phyloP scores from a whole-genome alignment of 352 stramenopile species.

The Globisporangium iwayamae region DNA sequence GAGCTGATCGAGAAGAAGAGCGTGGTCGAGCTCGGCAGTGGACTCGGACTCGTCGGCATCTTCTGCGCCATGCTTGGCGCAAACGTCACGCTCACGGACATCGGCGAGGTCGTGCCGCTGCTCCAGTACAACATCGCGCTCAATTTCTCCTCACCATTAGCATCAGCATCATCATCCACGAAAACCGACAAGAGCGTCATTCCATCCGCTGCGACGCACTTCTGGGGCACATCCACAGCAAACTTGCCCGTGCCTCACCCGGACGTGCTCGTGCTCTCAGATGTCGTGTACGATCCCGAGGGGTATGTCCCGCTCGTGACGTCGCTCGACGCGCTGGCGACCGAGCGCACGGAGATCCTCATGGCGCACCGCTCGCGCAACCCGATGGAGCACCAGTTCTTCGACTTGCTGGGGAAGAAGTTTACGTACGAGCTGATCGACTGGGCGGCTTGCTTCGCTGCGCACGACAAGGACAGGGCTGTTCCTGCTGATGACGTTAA shows the following conservation, averaged over 20 bases:
- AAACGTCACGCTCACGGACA: slow-evolving; percentile 65
- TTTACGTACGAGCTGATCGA: slow-evolving; percentile 51
- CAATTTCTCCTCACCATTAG: slow-evolving; percentile 32
- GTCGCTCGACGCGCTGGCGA: slow-evolving; percentile 45
- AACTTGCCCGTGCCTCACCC: slow-evolving; percentile 31
- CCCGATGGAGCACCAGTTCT: slow-evolving; percentile 81
- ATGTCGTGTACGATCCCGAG: slow-evolving; percentile 80
- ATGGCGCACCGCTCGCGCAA: slow-evolving; percentile 80
- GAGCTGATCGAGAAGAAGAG: slow-evolving; percentile 37
- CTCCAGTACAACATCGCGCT: slow-evolving; percentile 76
- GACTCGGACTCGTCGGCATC: slow-evolving; percentile 71
- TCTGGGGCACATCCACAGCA: slow-evolving; percentile 47
- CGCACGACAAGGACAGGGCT: slow-evolving; percentile 3
- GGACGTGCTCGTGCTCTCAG: slow-evolving; percentile 71
- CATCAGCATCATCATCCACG: not conserved
- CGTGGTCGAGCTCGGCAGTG: slow-evolving; percentile 73
- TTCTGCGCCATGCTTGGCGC: slow-evolving; percentile 64
- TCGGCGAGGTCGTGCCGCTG: slow-evolving; percentile 68
- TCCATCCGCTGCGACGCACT: slow-evolving; percentile 35
- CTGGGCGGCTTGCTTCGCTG: slow-evolving; percentile 25
- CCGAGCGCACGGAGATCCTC: slow-evolving; percentile 42
- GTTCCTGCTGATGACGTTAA: too few relatives aligned
- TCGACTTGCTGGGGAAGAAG: slow-evolving; percentile 43
- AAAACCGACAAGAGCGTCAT: not conserved
- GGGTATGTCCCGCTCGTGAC: slow-evolving; percentile 63